These are phyloP conservation scores for Microcos paniculata DNA, from an alignment of 345 rosid species.

Conservation along the genomic window DNA sequence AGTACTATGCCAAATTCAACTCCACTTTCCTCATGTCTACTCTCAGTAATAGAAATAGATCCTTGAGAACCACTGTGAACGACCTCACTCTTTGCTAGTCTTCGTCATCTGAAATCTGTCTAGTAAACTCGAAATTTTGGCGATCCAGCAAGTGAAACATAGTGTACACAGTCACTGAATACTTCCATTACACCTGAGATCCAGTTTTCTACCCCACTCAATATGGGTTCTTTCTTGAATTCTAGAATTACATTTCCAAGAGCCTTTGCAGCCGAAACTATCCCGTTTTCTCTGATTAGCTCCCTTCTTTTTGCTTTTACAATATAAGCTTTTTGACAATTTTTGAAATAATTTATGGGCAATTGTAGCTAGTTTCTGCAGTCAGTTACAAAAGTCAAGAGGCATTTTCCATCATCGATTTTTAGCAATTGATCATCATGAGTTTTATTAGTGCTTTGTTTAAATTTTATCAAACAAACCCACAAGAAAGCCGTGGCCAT, in stretches of 20 bases:
- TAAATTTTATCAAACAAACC: neutral
- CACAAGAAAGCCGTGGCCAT: slow-evolving; percentile 1
- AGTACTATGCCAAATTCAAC: slow-evolving; percentile 41
- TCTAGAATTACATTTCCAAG: slow-evolving; percentile 27
- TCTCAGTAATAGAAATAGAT: slow-evolving; percentile 28
- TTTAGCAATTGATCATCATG: too few species aligned
- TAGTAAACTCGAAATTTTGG: slow-evolving; percentile 38
- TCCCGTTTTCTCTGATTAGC: slow-evolving; percentile 33
- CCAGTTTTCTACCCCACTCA: slow-evolving; percentile 17
- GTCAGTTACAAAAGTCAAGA: neutral
- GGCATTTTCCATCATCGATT: neutral
- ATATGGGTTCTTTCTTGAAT: slow-evolving; percentile 25
- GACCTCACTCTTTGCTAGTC: slow-evolving; percentile 40
- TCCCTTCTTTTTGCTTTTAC: neutral
- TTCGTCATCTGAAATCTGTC: slow-evolving; percentile 47
- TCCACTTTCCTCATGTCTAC: slow-evolving; percentile 33
- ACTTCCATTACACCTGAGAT: neutral
- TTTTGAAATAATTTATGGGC: slow-evolving; percentile 33
- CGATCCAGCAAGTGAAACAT: slow-evolving; percentile 27
- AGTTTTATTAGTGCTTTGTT: too few species aligned
- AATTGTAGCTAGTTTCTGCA: neutral
- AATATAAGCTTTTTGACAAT: slow-evolving; percentile 19
- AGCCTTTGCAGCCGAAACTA: slow-evolving; percentile 33
- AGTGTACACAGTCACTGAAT: neutral
- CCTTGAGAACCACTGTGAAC: slow-evolving; percentile 24